phyloP scores from a whole-genome alignment of 495 filamentous ascomycete genomes.

The Neurospora sp. region DNA sequence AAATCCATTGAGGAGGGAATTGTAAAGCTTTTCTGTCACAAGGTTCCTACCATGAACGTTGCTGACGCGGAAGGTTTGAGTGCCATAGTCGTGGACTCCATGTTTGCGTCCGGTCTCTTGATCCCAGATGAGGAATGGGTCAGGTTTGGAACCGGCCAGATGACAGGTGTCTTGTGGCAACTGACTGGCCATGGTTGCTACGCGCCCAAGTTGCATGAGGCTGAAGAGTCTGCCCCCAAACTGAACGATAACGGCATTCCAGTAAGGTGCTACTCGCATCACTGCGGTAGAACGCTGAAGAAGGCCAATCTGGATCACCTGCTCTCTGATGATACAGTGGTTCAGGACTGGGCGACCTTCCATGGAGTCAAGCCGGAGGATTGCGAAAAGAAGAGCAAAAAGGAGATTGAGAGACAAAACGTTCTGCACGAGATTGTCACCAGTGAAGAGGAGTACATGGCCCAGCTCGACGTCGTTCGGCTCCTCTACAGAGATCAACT shows the following conservation, averaged over 20 bases:
- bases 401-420: slow-evolving; percentile 90
- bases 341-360: slow-evolving; percentile 83
- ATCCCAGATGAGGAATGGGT: slow-evolving; percentile 96
- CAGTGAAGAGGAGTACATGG: slow-evolving; percentile 84
- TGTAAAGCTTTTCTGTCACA: slow-evolving; percentile 84
- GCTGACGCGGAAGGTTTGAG: slow-evolving; percentile 89
- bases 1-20: slow-evolving; percentile 77
- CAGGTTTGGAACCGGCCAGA: slow-evolving; percentile 64
- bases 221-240: slow-evolving; percentile 37
- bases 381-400: slow-evolving; percentile 57
- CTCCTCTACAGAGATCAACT: slow-evolving; percentile 81
- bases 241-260: slow-evolving; percentile 36
- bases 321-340: slow-evolving; percentile 52
- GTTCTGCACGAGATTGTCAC: slow-evolving; percentile 93
- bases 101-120: slow-evolving; percentile 70
- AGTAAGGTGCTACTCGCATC: slow-evolving; percentile 84
- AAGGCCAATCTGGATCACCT: slow-evolving; percentile 77
- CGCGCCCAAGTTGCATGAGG: slow-evolving; percentile 67
- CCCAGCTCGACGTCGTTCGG: slow-evolving; percentile 73
- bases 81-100: slow-evolving; percentile 64
- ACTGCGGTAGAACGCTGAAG: slow-evolving; percentile 88
- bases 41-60: slow-evolving; percentile 97
- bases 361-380: slow-evolving; percentile 76
- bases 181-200: slow-evolving; percentile 92
- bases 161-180: slow-evolving; percentile 87